A percentile compares a stretch with the other conserved stretches of the same genome.
These are phyloP conservation scores for Rauvolfia tetraphylla DNA, from an alignment of 257 asterid species.

Conservation along the genomic window DNA sequence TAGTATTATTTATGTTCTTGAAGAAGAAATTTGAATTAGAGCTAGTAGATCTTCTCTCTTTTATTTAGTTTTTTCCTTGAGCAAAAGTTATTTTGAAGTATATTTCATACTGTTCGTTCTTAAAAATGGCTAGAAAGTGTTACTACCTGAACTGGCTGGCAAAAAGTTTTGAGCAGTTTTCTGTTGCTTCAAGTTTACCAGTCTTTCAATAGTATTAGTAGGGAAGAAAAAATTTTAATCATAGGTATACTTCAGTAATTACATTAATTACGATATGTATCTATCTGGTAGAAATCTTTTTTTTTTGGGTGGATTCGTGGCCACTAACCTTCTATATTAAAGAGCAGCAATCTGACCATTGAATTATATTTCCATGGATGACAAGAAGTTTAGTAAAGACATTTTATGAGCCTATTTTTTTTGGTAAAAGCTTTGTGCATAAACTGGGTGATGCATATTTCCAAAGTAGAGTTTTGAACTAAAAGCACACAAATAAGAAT, in stretches of 20 bases:
- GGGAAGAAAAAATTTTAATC: neutral
- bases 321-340: neutral
- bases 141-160: neutral
- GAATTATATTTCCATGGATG: neutral
- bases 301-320: too few relatives aligned
- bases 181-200: neutral
- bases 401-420: neutral
- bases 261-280: neutral
- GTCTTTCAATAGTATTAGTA: neutral
- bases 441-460: neutral
- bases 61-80: too few relatives aligned
- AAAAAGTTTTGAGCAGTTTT: neutral
- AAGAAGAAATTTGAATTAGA: too few relatives aligned
- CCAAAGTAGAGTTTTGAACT: neutral
- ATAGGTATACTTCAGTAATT: neutral
- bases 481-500: neutral
- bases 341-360: neutral
- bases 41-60: too few relatives aligned
- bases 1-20: too few relatives aligned
- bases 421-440: neutral
- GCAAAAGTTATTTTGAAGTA: neutral
- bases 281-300: neutral
- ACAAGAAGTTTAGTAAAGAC: neutral
- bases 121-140: neutral
- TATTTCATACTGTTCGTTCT: neutral